A percentile compares a stretch with the other conserved stretches of the same genome.
Conservation (phyloP, 2,329 filamentous ascomycete species). For the Talaromyces sp. region DNA sequence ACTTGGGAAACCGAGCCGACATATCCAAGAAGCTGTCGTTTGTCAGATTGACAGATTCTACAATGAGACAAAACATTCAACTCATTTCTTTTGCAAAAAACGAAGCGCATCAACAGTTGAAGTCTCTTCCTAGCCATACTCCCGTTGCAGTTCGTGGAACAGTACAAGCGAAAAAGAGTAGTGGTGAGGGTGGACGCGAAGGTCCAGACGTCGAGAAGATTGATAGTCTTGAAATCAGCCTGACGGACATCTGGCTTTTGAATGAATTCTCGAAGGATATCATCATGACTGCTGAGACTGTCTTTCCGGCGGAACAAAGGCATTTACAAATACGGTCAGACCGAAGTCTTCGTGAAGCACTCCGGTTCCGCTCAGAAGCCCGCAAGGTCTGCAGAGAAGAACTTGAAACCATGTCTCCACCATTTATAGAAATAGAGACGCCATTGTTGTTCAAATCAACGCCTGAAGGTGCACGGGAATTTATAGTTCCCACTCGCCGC, state of each 20-base stretch:
- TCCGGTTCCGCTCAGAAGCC: slow-evolving; percentile 66
- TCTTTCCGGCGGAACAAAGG: slow-evolving; percentile 70
- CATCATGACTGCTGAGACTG: slow-evolving; percentile 69
- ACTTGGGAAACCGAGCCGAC: slow-evolving; percentile 65
- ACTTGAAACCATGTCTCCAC: slow-evolving; percentile 51
- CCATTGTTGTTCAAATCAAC: slow-evolving; percentile 96
- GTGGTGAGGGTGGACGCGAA: slow-evolving; percentile 28
- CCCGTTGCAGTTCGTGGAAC: slow-evolving; percentile 55
- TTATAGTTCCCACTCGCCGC: slow-evolving; percentile 80
- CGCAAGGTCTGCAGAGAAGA: slow-evolving; percentile 53
- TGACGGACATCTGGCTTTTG: slow-evolving; percentile 63
- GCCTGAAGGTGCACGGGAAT: slow-evolving; percentile 90
- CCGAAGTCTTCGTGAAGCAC: slow-evolving; percentile 60
- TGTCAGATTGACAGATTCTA: slow-evolving; percentile 53
- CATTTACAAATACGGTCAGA: slow-evolving; percentile 84
- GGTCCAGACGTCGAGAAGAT: slow-evolving; percentile 32
- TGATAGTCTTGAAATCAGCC: slow-evolving; percentile 55
- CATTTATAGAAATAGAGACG: slow-evolving; percentile 80
- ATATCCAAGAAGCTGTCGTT: slow-evolving; percentile 70
- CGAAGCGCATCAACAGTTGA: slow-evolving; percentile 41
- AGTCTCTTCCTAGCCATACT: slow-evolving; percentile 48
- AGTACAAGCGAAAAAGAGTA: slow-evolving; percentile 39
- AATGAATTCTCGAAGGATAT: slow-evolving; percentile 73
- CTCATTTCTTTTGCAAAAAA: slow-evolving; percentile 46
- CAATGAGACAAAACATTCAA: slow-evolving; percentile 47